A percentile compares a stretch with the other conserved stretches of the same genome.
Conservation (phyloP, 305 asterid genomes). For the Solanum hybrid region DNA sequence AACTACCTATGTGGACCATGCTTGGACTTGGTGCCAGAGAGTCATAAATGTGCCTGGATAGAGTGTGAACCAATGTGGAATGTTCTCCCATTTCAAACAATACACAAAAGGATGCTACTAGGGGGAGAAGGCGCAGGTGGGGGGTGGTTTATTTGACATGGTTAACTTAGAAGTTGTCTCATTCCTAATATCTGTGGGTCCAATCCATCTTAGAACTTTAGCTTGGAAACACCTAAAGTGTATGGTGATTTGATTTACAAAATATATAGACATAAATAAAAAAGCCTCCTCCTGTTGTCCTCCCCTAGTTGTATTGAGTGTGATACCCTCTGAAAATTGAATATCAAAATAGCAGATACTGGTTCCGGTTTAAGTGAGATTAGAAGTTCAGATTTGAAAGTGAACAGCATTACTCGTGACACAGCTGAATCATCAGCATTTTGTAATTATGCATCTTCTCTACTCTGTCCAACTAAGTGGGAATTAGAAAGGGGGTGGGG, state of each 20-base stretch:
- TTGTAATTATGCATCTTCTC: not conserved
- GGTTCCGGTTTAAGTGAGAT: not conserved
- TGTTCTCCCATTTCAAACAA: not conserved
- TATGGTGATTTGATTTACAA: not conserved
- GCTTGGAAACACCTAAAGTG: not conserved
- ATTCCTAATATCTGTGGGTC: not conserved
- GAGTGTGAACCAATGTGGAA: not conserved
- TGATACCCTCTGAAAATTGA: not conserved
- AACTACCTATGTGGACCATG: not conserved
- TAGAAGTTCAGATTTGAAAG: not conserved
- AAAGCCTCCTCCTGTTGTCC: not conserved
- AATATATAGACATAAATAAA: not conserved
- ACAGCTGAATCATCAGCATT: not conserved
- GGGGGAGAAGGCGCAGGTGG: not conserved
- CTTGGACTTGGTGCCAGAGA: not conserved
- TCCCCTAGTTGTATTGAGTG: not conserved
- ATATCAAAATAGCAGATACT: not conserved
- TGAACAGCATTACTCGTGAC: not conserved
- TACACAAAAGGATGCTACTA: not conserved
- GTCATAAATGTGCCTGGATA: not conserved
- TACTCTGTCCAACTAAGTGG: not conserved
- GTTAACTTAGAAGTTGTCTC: not conserved
- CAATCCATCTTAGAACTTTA: not conserved
- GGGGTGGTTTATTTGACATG: not conserved
- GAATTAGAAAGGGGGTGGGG: not conserved